Conservation (phyloP, 1,139 yeast species). For the Williopsis jadinii region DNA sequence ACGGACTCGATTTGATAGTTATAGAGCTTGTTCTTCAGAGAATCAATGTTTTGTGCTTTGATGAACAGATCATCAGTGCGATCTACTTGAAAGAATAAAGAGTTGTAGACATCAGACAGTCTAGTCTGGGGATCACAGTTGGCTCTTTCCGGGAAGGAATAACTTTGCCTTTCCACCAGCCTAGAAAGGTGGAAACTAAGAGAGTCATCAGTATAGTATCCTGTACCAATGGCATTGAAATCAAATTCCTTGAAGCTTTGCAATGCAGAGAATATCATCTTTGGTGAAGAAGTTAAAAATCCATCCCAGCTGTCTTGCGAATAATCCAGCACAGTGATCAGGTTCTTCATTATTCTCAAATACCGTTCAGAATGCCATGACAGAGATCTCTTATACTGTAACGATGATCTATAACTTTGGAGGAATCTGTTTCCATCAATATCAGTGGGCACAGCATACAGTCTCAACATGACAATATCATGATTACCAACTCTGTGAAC, state of each 20-base stretch:
- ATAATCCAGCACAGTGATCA: conserved; percentile 35
- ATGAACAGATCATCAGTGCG: conserved; percentile 13
- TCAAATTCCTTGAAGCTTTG: conserved; percentile 6
- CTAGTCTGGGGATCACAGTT: conserved; percentile 11
- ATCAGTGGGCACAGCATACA: conserved; percentile 46
- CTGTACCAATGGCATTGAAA: conserved; percentile 9
- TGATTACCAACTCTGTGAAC: conserved; percentile 10
- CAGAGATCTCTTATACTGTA: conserved; percentile 24
- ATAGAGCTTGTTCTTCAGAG: conserved; percentile 45
- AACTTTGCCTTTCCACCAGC: background rate
- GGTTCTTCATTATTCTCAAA: conserved; percentile 27
- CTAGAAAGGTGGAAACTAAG: conserved; percentile 11
- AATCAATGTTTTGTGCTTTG: conserved; percentile 32
- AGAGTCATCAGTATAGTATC: conserved; percentile 4
- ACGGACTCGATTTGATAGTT: conserved; percentile 53
- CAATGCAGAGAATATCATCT: conserved; percentile 13
- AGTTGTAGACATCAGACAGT: conserved; percentile 21
- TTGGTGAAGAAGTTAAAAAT: background rate
- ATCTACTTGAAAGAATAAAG: conserved; percentile 13
- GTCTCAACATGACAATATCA: conserved; percentile 28
- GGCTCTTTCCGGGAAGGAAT: background rate
- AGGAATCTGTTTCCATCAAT: conserved; percentile 31
- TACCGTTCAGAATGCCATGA: conserved; percentile 28
- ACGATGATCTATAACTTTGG: conserved; percentile 27
- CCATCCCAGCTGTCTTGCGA: conserved; percentile 19